These are phyloP conservation scores for Sanghuangporus weigelae DNA, from an alignment of 1,284 basidiomycete species.

Conservation along the genomic window DNA sequence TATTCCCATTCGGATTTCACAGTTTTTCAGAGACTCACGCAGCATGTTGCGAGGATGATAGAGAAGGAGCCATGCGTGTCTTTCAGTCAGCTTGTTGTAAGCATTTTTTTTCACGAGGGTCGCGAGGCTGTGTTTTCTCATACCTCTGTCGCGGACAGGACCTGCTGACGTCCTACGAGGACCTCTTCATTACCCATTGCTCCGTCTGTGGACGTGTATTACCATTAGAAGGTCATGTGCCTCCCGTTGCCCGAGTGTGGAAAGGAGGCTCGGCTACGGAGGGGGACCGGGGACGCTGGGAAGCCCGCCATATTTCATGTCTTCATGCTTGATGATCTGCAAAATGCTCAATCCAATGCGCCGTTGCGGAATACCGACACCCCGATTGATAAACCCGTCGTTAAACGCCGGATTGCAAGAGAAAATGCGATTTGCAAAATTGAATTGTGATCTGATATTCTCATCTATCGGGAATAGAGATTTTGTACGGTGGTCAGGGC, in stretches of 20 bases:
- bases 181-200: conserved; percentile 40
- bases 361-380: neutral
- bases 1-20: conserved; percentile 62
- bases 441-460: neutral
- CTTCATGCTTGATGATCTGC: conserved; percentile 24
- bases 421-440: neutral
- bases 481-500: neutral
- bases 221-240: conserved; percentile 61
- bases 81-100: conserved; percentile 44
- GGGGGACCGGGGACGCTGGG: conserved; percentile 38
- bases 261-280: conserved; percentile 24
- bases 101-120: conserved; percentile 16
- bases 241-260: conserved; percentile 62
- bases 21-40: conserved; percentile 58
- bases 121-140: neutral
- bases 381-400: neutral
- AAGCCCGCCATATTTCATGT: conserved; percentile 50
- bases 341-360: neutral
- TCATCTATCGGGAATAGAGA: neutral
- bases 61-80: conserved; percentile 46
- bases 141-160: neutral
- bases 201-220: conserved; percentile 54
- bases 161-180: conserved; percentile 7
- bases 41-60: conserved; percentile 56
- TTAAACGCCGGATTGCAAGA: neutral